Conservation (phyloP, 2,329 filamentous ascomycete genomes). For the Alternaria panax region DNA sequence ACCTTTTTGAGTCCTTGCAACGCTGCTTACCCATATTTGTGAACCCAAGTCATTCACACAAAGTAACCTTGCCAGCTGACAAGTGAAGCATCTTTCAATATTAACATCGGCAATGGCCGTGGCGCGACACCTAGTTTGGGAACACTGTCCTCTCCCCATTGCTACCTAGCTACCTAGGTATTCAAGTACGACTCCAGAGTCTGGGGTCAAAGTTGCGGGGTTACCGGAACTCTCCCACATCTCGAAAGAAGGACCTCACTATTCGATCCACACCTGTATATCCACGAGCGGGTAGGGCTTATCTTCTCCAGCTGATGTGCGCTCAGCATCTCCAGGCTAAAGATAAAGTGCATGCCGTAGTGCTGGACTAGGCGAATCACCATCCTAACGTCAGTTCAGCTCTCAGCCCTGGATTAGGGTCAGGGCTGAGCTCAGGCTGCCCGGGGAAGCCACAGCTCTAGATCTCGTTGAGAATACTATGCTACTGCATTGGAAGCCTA, state of each 20-base stretch:
- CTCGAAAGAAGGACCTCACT: slow-evolving; percentile 9
- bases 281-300: background rate
- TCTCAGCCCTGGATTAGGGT: slow-evolving; percentile 17
- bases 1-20: background rate
- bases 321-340: slow-evolving; percentile 9
- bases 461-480: slow-evolving; percentile 2
- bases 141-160: background rate
- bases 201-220: slow-evolving; percentile 1
- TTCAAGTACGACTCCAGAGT: background rate
- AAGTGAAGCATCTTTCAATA: background rate
- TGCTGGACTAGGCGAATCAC: slow-evolving; percentile 18
- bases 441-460: slow-evolving; percentile 1
- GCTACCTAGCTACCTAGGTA: no score
- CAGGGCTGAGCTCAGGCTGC: slow-evolving; percentile 18
- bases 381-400: slow-evolving; percentile 24
- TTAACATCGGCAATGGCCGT: background rate
- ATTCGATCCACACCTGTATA: slow-evolving; percentile 7
- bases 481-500: background rate
- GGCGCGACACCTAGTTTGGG: background rate
- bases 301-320: slow-evolving; percentile 18
- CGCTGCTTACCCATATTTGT: background rate
- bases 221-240: slow-evolving; percentile 2
- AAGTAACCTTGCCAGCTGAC: background rate
- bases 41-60: background rate
- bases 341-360: slow-evolving; percentile 23